These are phyloP conservation scores for Cercospora sp. DNA, from an alignment of 2,329 filamentous ascomycete genomes.

Conservation along the genomic window DNA sequence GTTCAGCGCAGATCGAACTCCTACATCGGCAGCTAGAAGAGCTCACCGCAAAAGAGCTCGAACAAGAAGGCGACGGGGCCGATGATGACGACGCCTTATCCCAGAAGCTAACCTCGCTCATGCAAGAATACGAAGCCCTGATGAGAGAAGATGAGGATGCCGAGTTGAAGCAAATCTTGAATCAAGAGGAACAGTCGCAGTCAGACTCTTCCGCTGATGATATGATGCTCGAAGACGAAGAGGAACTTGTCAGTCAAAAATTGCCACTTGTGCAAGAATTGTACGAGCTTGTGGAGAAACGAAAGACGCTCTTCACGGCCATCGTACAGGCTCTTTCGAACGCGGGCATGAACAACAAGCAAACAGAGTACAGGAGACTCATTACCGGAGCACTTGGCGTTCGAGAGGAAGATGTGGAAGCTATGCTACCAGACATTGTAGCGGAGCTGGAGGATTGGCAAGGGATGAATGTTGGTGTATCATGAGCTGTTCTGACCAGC, in stretches of 20 bases:
- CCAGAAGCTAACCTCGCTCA: slow-evolving; percentile 39
- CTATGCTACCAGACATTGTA: slow-evolving; percentile 55
- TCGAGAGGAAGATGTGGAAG: slow-evolving; percentile 68
- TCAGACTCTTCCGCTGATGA: slow-evolving; percentile 21
- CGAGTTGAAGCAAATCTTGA: slow-evolving; percentile 40
- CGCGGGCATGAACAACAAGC: slow-evolving; percentile 68
- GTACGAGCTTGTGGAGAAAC: slow-evolving; percentile 55
- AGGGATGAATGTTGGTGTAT: slow-evolving; percentile 7
- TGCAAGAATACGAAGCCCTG: slow-evolving; percentile 44
- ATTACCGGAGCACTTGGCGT: slow-evolving; percentile 68
- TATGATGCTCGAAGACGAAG: slow-evolving; percentile 28
- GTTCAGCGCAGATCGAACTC: slow-evolving; percentile 65
- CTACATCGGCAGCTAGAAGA: slow-evolving; percentile 58
- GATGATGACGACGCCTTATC: slow-evolving; percentile 42
- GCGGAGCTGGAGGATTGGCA: slow-evolving; percentile 45
- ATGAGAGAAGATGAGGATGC: slow-evolving; percentile 48
- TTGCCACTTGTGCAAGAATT: slow-evolving; percentile 61
- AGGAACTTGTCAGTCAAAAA: slow-evolving; percentile 55
- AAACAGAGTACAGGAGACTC: slow-evolving; percentile 70
- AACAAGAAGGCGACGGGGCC: slow-evolving; percentile 43
- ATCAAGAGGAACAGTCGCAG: slow-evolving; percentile 38
- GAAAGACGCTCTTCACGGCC: slow-evolving; percentile 62
- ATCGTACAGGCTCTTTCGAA: slow-evolving; percentile 68
- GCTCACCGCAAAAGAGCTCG: slow-evolving; percentile 54
- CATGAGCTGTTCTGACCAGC: not conserved